Evolutionary conservation across 116 monocot species (phyloP).

Genomic region (Papilionanthe hybrid): DNA sequence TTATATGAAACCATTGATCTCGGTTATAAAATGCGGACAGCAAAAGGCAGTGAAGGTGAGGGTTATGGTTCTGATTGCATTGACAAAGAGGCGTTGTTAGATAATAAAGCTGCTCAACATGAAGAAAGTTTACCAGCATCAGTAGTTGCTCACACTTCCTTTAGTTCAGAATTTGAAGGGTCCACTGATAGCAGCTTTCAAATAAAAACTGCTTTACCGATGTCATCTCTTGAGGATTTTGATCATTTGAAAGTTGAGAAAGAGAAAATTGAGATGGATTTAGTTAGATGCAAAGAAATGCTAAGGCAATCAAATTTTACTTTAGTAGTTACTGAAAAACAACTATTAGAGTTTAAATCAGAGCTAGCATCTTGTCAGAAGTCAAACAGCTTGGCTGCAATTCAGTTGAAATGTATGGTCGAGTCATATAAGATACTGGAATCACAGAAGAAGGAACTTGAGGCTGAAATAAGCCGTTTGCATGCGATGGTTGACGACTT

Average conservation of each 20-base stretch:
- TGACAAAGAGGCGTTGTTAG: constrained; percentile 8
- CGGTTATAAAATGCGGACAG: background rate
- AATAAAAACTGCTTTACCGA: background rate
- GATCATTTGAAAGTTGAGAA: constrained; percentile 9
- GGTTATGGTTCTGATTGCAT: constrained; percentile 8
- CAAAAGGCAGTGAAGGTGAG: constrained; percentile 1
- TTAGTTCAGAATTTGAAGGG: background rate
- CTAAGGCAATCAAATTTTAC: background rate
- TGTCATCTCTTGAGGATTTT: constrained; percentile 6
- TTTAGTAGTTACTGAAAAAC: background rate
- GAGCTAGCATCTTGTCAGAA: constrained; percentile 3
- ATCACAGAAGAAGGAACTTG: constrained; percentile 7
- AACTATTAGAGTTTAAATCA: constrained; percentile 6
- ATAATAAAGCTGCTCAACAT: background rate
- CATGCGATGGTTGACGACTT: constrained; percentile 2
- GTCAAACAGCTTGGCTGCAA: constrained; percentile 6
- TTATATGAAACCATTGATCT: background rate
- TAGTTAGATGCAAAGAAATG: constrained; percentile 9
- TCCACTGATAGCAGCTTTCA: background rate
- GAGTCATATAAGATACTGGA: constrained; percentile 8
- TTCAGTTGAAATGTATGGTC: constrained; percentile 10
- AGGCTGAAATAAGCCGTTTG: constrained; percentile 4
- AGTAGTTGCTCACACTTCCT: background rate
- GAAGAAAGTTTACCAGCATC: constrained; percentile 5
- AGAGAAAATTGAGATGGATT: constrained; percentile 9